Conservation (phyloP, 2,329 filamentous ascomycete species). For the Trichoderma citrinoviride region DNA sequence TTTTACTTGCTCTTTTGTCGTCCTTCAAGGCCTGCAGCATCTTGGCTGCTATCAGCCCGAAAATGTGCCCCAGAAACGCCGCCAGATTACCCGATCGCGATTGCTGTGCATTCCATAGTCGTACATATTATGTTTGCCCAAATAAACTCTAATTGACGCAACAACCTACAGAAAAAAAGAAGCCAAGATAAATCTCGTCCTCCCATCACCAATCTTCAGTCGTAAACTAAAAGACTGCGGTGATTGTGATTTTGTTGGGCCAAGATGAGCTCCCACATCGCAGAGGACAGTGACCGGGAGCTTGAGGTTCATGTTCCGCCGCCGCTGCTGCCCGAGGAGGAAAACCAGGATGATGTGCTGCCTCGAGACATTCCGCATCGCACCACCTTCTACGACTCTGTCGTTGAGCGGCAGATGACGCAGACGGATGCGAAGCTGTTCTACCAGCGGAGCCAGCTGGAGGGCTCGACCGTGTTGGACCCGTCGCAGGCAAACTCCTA, state of each 20-base stretch:
- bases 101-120: not conserved
- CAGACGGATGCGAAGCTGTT: conserved; percentile 16
- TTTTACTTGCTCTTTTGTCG: too few relatives aligned
- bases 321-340: too few relatives aligned
- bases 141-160: conserved; percentile 2
- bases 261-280: conserved; percentile 8
- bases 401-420: conserved; percentile 17
- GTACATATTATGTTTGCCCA: not conserved
- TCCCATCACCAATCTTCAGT: not conserved
- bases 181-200: too few relatives aligned
- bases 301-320: not conserved
- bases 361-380: conserved; percentile 15
- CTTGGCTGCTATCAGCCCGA: not conserved
- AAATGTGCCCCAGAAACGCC: not conserved
- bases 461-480: not conserved
- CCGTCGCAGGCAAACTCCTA: not conserved
- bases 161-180: not conserved
- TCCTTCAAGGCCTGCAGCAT: too few relatives aligned
- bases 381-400: conserved; percentile 13
- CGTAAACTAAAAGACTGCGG: not conserved
- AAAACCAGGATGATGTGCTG: not conserved
- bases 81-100: not conserved
- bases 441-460: conserved; percentile 13
- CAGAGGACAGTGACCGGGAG: conserved; percentile 3
- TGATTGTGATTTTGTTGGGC: not conserved